Conservation (phyloP, 2,329 filamentous ascomycete genomes). For the Fusarium graminum region DNA sequence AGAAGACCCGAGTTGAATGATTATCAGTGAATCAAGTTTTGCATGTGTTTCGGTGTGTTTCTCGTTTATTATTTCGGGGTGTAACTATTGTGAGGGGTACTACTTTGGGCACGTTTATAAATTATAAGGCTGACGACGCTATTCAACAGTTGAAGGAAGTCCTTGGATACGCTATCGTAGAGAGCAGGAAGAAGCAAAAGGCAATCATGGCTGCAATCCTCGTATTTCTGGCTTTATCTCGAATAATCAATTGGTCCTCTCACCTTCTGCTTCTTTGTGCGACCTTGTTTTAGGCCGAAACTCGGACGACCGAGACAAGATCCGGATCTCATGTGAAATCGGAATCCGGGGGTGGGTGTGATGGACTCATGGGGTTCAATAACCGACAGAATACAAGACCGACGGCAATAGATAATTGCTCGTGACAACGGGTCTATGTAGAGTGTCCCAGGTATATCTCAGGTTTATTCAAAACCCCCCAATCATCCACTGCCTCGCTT, state of each 20-base stretch:
- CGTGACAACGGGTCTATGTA: constrained; percentile 24
- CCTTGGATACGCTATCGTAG: constrained; percentile 6
- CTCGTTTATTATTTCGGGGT: constrained; percentile 3
- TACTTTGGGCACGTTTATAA: constrained; percentile 24
- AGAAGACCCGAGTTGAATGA: constrained; percentile 33
- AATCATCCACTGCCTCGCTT: constrained; percentile 1
- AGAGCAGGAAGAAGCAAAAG: not conserved
- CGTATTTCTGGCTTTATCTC: constrained; percentile 10
- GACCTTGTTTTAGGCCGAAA: constrained; percentile 25
- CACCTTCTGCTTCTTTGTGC: constrained; percentile 9
- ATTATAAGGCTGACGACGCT: constrained; percentile 17
- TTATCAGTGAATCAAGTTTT: constrained; percentile 20
- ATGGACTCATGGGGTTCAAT: constrained; percentile 34
- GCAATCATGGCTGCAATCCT: not conserved
- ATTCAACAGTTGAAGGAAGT: constrained; percentile 29
- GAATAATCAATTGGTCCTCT: constrained; percentile 1
- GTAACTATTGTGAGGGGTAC: not conserved
- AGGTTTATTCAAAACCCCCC: constrained; percentile 6
- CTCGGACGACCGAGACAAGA: constrained; percentile 34
- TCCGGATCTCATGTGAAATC: constrained; percentile 41
- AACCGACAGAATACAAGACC: constrained; percentile 21
- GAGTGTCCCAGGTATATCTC: not conserved
- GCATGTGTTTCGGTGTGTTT: constrained; percentile 36
- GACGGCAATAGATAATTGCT: constrained; percentile 26
- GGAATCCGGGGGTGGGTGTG: constrained; percentile 40